Conservation (phyloP, 441 rosid genomes). For the Macaranga tanarius region DNA sequence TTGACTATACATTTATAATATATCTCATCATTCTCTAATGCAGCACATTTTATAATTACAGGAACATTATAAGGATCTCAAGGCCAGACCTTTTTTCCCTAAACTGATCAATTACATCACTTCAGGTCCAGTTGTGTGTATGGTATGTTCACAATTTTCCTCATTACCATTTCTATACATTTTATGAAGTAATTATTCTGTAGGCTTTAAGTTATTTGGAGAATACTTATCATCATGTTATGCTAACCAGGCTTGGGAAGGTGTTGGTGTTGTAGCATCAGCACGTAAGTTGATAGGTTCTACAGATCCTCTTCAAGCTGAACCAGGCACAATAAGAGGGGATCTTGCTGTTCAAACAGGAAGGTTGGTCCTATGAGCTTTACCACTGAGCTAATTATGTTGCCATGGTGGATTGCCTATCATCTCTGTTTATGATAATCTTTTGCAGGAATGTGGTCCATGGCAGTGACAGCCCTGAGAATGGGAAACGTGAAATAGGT, state of each 20-base stretch:
- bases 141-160: conserved; percentile 48
- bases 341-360: conserved; percentile 97
- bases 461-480: conserved; percentile 96
- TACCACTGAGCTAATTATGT: conserved; percentile 1
- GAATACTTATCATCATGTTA: conserved; percentile 11
- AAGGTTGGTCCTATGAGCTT: conserved; percentile 51
- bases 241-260: conserved; percentile 82
- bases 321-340: conserved; percentile 97
- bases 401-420: background rate
- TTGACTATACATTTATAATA: conserved; percentile 1
- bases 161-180: background rate
- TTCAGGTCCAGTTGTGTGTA: conserved; percentile 91
- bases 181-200: background rate
- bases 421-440: conserved; percentile 19
- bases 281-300: conserved; percentile 89
- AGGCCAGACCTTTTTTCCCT: conserved; percentile 75
- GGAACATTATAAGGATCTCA: conserved; percentile 95
- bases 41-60: conserved; percentile 22
- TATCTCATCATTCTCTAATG: background rate
- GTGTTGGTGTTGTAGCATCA: conserved; percentile 90
- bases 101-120: conserved; percentile 75
- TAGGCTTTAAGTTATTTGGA: background rate
- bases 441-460: conserved; percentile 80
- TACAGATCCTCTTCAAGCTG: conserved; percentile 94
- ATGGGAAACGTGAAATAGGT: conserved; percentile 92